phyloP scores from a whole-genome alignment of 2,329 filamentous ascomycete species.

The Paecilomyces fulvus region DNA sequence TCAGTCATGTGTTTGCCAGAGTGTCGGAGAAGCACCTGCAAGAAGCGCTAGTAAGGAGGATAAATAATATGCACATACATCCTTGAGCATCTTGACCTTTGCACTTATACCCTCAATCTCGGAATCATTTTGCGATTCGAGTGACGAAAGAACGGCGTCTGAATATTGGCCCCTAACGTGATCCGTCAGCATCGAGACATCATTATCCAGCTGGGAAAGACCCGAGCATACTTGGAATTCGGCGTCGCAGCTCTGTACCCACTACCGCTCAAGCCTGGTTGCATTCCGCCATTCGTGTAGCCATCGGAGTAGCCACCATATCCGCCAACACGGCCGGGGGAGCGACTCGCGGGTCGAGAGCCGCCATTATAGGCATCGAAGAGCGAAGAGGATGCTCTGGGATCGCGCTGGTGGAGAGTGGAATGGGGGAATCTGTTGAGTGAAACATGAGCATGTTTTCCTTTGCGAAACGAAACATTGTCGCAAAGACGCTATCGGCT shows the following conservation, averaged over 20 bases:
- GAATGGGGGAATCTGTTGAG: slow-evolving; percentile 55
- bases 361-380: slow-evolving; percentile 63
- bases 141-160: slow-evolving; percentile 79
- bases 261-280: slow-evolving; percentile 17
- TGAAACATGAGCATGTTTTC: slow-evolving; percentile 1
- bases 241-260: slow-evolving; percentile 57
- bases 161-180: slow-evolving; percentile 72
- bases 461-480: background rate
- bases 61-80: slow-evolving; percentile 49
- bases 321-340: slow-evolving; percentile 43
- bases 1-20: slow-evolving; percentile 1
- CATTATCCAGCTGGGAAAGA: background rate
- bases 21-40: background rate
- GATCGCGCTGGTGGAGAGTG: slow-evolving; percentile 59
- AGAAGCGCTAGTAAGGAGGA: slow-evolving; percentile 3
- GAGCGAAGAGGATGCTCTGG: slow-evolving; percentile 60
- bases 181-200: slow-evolving; percentile 1
- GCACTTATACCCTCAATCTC: slow-evolving; percentile 84
- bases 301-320: slow-evolving; percentile 31
- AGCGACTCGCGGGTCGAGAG: slow-evolving; percentile 32
- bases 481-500: background rate
- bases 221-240: slow-evolving; percentile 52
- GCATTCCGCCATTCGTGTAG: slow-evolving; percentile 11
- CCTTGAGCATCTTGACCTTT: slow-evolving; percentile 83
- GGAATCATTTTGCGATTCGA: slow-evolving; percentile 91